Conservation (phyloP, 495 filamentous ascomycete genomes). For the Tetracladium marchalianum region DNA sequence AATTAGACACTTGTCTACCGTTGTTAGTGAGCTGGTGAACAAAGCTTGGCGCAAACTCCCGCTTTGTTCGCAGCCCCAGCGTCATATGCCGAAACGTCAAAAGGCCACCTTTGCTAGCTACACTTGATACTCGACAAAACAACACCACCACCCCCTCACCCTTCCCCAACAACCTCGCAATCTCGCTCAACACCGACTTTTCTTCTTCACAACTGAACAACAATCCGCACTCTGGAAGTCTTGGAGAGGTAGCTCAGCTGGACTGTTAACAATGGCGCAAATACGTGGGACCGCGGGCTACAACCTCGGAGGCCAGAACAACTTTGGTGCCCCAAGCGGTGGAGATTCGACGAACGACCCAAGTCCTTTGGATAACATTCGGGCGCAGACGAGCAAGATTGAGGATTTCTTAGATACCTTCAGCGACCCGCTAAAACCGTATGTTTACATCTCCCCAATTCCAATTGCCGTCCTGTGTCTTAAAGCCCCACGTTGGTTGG, state of each 20-base stretch:
- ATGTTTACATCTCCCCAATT: slow-evolving; percentile 27
- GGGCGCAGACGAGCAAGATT: slow-evolving; percentile 94
- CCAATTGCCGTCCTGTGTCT: neutral
- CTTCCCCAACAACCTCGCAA: no score
- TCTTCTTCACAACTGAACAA: no score
- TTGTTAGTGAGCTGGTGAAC: no score
- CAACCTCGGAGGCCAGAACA: slow-evolving; percentile 70
- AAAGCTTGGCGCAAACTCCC: no score
- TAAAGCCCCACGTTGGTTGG: neutral
- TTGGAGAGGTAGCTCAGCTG: slow-evolving; percentile 5
- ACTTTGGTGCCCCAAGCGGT: slow-evolving; percentile 58
- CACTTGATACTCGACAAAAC: no score
- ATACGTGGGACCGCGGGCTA: slow-evolving; percentile 95
- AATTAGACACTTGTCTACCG: no score
- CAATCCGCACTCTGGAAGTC: no score
- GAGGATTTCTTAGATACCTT: slow-evolving; percentile 87
- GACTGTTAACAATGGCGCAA: slow-evolving; percentile 62
- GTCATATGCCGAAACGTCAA: no score
- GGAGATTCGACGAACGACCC: slow-evolving; percentile 59
- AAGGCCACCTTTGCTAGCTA: no score
- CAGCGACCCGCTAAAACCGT: slow-evolving; percentile 93
- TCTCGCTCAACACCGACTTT: no score
- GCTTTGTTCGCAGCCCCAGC: no score
- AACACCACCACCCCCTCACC: no score
- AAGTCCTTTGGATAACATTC: slow-evolving; percentile 82